Percentiles rank a stretch among this genome's conserved stretches.
Conservation (phyloP, 176 grass and related monocot genomes). For the Aechmea fasciata region DNA sequence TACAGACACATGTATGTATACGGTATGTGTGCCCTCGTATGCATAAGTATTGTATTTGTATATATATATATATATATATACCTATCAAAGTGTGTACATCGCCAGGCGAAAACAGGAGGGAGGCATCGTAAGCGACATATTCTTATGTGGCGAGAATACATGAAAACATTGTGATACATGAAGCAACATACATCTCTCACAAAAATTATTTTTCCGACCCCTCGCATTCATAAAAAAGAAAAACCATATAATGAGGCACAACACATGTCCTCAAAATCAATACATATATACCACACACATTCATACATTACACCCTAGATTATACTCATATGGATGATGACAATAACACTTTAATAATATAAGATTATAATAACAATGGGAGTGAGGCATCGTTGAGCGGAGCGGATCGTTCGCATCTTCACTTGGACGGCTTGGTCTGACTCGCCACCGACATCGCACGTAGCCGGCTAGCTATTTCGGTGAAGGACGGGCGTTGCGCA, state of each 20-base stretch:
- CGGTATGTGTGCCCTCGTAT: too few species aligned
- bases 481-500: constrained; percentile 54
- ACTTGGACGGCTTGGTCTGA: constrained; percentile 26
- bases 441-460: constrained; percentile 61
- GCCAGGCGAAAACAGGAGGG: too few species aligned
- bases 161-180: background rate
- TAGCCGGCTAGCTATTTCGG: constrained; percentile 60
- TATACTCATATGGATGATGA: too few species aligned
- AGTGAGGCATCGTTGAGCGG: background rate
- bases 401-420: background rate
- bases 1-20: too few species aligned
- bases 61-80: too few species aligned
- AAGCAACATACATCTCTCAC: background rate
- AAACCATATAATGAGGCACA: background rate
- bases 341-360: background rate
- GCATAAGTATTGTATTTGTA: too few species aligned
- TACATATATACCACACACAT: background rate
- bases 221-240: background rate
- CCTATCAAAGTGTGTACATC: too few species aligned
- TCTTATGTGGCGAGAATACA: too few species aligned
- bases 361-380: background rate
- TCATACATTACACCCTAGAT: too few species aligned
- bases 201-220: background rate
- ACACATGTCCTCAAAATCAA: background rate
- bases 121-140: too few species aligned